A percentile compares a stretch with the other conserved stretches of the same genome.
These are phyloP conservation scores for Waltiozyma sp. DNA, from an alignment of 1,139 yeast species.

Conservation along the genomic window DNA sequence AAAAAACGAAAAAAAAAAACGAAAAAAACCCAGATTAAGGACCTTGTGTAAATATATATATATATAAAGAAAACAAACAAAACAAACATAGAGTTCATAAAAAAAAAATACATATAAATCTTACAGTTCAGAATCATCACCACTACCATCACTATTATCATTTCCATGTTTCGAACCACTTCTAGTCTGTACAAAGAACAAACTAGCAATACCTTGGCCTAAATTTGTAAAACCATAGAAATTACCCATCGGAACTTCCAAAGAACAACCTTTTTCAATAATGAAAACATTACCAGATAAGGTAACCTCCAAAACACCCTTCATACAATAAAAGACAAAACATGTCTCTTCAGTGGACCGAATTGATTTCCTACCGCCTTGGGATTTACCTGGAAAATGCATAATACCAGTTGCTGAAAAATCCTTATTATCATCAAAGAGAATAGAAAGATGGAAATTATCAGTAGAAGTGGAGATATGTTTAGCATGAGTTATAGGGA, in stretches of 20 bases:
- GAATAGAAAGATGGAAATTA: constrained; percentile 49
- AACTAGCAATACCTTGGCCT: constrained; percentile 43
- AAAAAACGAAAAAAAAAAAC: too few relatives aligned
- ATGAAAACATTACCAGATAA: constrained; percentile 49
- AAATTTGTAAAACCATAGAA: constrained; percentile 53
- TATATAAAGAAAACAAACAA: too few relatives aligned
- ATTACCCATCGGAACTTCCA: constrained; percentile 73
- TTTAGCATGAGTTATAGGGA: constrained; percentile 38
- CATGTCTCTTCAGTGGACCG: constrained; percentile 58
- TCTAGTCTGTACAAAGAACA: constrained; percentile 71
- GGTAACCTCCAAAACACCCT: constrained; percentile 62
- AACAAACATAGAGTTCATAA: too few relatives aligned
- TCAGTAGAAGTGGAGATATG: constrained; percentile 36
- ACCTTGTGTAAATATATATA: too few relatives aligned
- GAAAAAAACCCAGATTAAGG: too few relatives aligned
- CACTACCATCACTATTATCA: constrained; percentile 6
- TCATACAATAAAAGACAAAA: constrained; percentile 63
- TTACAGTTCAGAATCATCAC: not conserved
- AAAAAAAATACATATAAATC: too few relatives aligned
- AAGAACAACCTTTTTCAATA: constrained; percentile 65
- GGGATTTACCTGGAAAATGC: constrained; percentile 35
- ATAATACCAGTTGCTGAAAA: constrained; percentile 71
- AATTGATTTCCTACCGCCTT: constrained; percentile 51
- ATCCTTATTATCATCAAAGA: constrained; percentile 58
- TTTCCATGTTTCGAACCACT: constrained; percentile 18